Percentiles rank a stretch among this genome's conserved stretches.
phyloP scores from a whole-genome alignment of 208 protist species.

The Trypanosoma platydactyli region DNA sequence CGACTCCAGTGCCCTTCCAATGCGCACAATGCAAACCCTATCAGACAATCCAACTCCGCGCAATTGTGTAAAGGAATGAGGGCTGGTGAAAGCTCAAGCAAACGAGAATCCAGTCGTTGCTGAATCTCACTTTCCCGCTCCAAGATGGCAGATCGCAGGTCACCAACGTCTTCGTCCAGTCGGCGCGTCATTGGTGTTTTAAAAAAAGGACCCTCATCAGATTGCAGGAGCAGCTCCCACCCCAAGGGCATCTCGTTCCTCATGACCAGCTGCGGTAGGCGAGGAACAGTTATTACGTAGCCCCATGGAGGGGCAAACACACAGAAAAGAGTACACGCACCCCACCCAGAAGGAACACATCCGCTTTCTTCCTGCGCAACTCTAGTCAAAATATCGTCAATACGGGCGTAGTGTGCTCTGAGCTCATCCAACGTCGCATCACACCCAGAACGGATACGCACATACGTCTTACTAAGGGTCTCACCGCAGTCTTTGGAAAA shows the following conservation, averaged over 20 bases:
- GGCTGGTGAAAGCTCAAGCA: constrained; percentile 62
- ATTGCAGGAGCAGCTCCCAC: constrained; percentile 39
- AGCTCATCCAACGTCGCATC: constrained; percentile 38
- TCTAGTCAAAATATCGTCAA: constrained; percentile 27
- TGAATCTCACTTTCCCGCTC: constrained; percentile 67
- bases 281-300: constrained; percentile 26
- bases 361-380: constrained; percentile 25
- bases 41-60: constrained; percentile 78
- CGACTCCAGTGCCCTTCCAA: constrained; percentile 66
- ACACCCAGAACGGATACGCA: constrained; percentile 29
- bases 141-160: constrained; percentile 61
- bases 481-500: constrained; percentile 16
- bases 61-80: constrained; percentile 49
- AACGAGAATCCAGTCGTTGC: constrained; percentile 50
- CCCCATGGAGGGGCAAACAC: constrained; percentile 34
- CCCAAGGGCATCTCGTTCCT: constrained; percentile 3
- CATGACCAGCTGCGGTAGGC: background rate
- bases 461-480: constrained; percentile 23
- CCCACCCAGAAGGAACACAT: constrained; percentile 15
- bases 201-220: constrained; percentile 56
- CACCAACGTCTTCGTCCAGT: constrained; percentile 72
- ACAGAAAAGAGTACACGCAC: constrained; percentile 21
- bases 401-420: constrained; percentile 8
- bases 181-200: constrained; percentile 61
- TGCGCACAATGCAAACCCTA: constrained; percentile 65